Evolutionary conservation across 257 asterid species (phyloP), one percentile per base, ranked within the genome.

Genomic region (Solanum medicagineum): DNA sequence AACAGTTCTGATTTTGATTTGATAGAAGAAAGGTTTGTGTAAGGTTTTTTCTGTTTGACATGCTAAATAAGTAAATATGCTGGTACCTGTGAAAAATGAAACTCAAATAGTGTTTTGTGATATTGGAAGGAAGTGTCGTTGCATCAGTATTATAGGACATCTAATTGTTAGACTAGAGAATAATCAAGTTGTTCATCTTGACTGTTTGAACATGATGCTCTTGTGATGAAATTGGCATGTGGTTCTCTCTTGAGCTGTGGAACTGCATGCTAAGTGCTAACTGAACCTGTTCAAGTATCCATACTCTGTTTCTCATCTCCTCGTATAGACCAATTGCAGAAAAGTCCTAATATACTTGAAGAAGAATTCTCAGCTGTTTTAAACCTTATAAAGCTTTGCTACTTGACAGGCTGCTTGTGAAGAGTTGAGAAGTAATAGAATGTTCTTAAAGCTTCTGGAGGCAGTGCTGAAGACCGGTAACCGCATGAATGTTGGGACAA

Each of bases 401-500:
- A 85, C 90, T 85, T 68, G 85, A 62, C 92, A 97, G 99, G 91
- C 94, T 59, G 98, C 99, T 54, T 97, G 98, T 59, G 98, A 97
- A 84, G 99, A 94, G 86, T 81, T 97, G 87, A 90, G 98, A 89
- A 91, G 87, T 55, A 94, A 93, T 80, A 92, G 95, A 81, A 93
- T 95, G 98, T 97, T 97, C 92, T 93, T 94, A 49, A 97, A 97
- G 87, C 97, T 97, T 84, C 91, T 97, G 73, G 99, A 97, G 89
- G 98, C 99, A n/a, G 99, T 97, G 57, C 84, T 95, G 86, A 95
- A 94, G 88, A 97, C 99, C 0, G 98, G 98, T 51, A 97, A 97
- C 83, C 94, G 99, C 63, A 96, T 96, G 99, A 96, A 96, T 40
- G 98, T 96, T 29, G 99, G 99, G 85, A 96, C 99, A 19, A 93